These are phyloP conservation scores for Camptophora hylomeconis DNA, from an alignment of 2,329 filamentous ascomycete species.

Conservation along the genomic window DNA sequence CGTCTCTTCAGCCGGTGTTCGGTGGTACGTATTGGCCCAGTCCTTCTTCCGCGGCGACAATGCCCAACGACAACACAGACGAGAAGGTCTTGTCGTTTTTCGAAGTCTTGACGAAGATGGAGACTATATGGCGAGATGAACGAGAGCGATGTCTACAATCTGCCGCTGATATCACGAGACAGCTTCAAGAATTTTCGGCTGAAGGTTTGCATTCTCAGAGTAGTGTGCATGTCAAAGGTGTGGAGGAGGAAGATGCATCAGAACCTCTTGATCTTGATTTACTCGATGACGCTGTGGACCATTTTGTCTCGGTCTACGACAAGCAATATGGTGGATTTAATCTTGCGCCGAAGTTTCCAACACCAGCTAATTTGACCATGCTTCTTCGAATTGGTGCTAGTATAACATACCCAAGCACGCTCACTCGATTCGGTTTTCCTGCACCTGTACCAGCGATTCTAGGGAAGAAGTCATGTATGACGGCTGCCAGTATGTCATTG, in stretches of 20 bases:
- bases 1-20: conserved; percentile 84
- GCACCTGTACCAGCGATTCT: conserved; percentile 69
- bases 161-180: conserved; percentile 66
- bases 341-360: conserved; percentile 73
- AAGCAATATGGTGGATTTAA: conserved; percentile 67
- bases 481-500: conserved; percentile 66
- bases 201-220: conserved; percentile 53
- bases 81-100: conserved; percentile 64
- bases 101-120: conserved; percentile 67
- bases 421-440: conserved; percentile 39
- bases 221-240: conserved; percentile 19
- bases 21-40: conserved; percentile 94
- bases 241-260: conserved; percentile 28
- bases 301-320: conserved; percentile 74
- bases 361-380: conserved; percentile 72
- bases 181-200: conserved; percentile 75
- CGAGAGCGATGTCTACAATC: conserved; percentile 71
- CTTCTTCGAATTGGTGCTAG: conserved; percentile 56
- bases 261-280: conserved; percentile 79
- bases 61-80: conserved; percentile 23
- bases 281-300: conserved; percentile 74
- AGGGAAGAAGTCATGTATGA: conserved; percentile 62
- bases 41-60: conserved; percentile 43
- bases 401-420: conserved; percentile 10
- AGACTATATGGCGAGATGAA: conserved; percentile 65